Conservation (phyloP, 2,329 filamentous ascomycete species). For the Ilyonectria mors-panacis region DNA sequence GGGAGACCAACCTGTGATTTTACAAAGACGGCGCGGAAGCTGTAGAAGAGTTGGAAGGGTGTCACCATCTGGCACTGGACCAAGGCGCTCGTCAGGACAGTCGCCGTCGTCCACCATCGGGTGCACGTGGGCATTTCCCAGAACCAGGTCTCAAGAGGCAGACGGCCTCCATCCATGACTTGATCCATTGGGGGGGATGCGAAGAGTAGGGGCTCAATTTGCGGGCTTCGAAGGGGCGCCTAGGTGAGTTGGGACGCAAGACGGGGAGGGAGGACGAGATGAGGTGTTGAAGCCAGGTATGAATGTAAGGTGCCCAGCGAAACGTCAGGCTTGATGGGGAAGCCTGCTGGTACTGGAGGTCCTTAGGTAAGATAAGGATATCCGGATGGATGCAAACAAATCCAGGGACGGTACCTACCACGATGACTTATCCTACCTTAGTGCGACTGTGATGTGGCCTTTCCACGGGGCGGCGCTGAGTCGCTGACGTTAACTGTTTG, state of each 20-base stretch:
- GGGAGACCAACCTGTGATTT: slow-evolving; percentile 83
- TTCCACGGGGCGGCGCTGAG: slow-evolving; percentile 8
- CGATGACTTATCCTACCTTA: slow-evolving; percentile 13
- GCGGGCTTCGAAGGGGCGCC: slow-evolving; percentile 9
- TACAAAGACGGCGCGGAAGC: slow-evolving; percentile 89
- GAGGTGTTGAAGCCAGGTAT: slow-evolving; percentile 8
- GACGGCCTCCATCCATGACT: slow-evolving; percentile 72
- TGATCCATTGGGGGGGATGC: slow-evolving; percentile 64
- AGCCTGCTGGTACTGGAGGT: background rate
- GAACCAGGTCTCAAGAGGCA: slow-evolving; percentile 97
- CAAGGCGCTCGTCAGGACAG: slow-evolving; percentile 86
- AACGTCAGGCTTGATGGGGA: background rate
- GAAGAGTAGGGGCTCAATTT: background rate
- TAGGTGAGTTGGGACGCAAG: slow-evolving; percentile 1
- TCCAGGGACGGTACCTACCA: background rate
- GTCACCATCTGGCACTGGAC: slow-evolving; percentile 95
- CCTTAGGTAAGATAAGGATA: slow-evolving; percentile 11
- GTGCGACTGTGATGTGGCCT: slow-evolving; percentile 30
- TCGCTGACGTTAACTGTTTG: slow-evolving; percentile 24
- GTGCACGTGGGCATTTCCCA: slow-evolving; percentile 99
- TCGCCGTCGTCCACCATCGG: slow-evolving; percentile 96
- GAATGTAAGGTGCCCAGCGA: background rate
- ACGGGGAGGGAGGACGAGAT: slow-evolving; percentile 7
- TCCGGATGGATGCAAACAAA: slow-evolving; percentile 1
- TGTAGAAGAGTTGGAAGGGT: slow-evolving; percentile 97